Evolutionary conservation across 1,284 basidiomycete species (phyloP), one percentile per base, ranked within the genome.

Genomic region (Leccinum huronense): DNA sequence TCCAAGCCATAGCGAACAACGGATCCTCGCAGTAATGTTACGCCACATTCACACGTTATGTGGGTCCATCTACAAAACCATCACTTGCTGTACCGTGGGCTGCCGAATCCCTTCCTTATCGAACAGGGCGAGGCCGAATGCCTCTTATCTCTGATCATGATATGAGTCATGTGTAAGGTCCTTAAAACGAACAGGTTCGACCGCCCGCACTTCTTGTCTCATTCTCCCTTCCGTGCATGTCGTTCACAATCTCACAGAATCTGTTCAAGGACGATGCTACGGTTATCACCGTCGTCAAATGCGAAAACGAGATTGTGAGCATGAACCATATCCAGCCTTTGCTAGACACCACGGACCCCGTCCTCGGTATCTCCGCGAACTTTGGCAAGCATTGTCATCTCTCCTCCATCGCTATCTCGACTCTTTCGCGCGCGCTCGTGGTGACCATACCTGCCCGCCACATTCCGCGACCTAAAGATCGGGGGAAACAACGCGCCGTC

Each of bases 291-390:
- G 57, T 42, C 9, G 19, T 40, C 7, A 58, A 40, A 42, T 58
- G 57, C 14, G 19, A 16, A 14, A 38, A 58, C 13, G 19, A 40
- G 5, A 7, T 3, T 8, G 7, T 58, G 23, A n/a, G n/a, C 23
- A 58, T 58, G 38, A 27, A 40, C 8, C 45, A 69, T 13, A 31
- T 79, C 9, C 53, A 69, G 27, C 59, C 65, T 0, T 74, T 80
- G 30, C 54, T 77, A 27, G 58, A 67, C 9, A 70, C 74, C 0
- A 67, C 64, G 5, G 65, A 67, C 31, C 63, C 69, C 27, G 59
- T 64, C 14, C 61, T 64, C 19, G 82, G 81, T 2, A 57, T 82
- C 4, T 76, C 81, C 13, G 77, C 80, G 0, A 68, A 69, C 0
- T 81, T 79, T 65, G 76, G 75, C 3, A 19, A 72, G 1, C 71